Conservation (phyloP, 164 flowering plant species). For the Amborella trichopoda region DNA sequence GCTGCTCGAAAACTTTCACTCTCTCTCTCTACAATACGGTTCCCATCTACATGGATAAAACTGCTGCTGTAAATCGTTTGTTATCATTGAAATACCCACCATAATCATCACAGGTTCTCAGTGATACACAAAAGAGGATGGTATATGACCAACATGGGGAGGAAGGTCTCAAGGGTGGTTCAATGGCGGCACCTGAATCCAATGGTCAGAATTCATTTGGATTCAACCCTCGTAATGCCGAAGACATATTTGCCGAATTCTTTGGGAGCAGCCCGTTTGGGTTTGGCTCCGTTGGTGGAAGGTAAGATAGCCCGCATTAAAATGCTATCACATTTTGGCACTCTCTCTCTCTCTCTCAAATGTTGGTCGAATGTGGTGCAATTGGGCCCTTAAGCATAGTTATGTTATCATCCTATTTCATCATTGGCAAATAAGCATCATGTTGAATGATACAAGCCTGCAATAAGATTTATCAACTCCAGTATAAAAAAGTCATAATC, state of each 20-base stretch:
- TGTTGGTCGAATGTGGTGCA: too few species aligned
- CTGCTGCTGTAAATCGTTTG: too few species aligned
- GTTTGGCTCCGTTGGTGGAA: constrained; percentile 14
- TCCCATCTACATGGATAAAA: too few species aligned
- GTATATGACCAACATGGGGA: constrained; percentile 57
- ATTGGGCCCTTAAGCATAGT: too few species aligned
- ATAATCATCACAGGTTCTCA: constrained; percentile 27
- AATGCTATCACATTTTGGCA: too few species aligned
- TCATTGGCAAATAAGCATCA: too few species aligned
- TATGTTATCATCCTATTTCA: too few species aligned
- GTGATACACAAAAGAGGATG: constrained; percentile 46
- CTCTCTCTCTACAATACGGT: not conserved
- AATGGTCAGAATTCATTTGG: constrained; percentile 17
- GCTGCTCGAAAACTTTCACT: not conserved
- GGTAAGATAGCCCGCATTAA: too few species aligned
- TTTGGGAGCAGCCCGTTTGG: constrained; percentile 48
- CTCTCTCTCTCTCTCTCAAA: too few species aligned
- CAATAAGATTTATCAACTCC: too few species aligned
- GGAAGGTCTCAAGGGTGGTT: constrained; percentile 45
- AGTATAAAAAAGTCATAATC: too few species aligned
- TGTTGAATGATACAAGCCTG: too few species aligned
- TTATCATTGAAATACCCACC: not conserved
- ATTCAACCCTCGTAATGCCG: constrained; percentile 46
- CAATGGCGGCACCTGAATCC: constrained; percentile 9
- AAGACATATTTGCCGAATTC: constrained; percentile 48